Evolutionary conservation across 192 early-diverging fungal species (phyloP), one percentile per base, ranked within the genome.

Genomic region (Podila epicladia): DNA sequence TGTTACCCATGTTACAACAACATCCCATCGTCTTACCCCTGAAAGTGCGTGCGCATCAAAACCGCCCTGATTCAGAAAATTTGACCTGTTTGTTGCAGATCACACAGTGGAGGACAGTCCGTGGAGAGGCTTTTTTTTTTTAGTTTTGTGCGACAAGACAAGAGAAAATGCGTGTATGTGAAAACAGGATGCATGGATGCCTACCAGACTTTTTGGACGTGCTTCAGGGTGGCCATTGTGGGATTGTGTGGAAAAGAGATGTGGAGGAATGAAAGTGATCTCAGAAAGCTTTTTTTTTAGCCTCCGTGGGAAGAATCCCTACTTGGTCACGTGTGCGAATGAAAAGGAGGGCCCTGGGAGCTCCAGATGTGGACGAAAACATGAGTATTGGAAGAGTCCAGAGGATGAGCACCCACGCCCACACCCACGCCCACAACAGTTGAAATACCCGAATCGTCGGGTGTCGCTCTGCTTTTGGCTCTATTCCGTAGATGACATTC

Each of bases 21-120:
- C 41, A 58, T 6, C 9, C 9, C 5, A 31, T 15, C 12, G 13
- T 15, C 65, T 51, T 73, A 80, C 77, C 4, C 77, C 67, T 35
- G 77, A 72, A 13, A 80, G 69, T 4, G 77, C 71, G 69, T 80
- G 67, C 29, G 61, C 71, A 65, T 80, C 77, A n/a, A 65, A 80
- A 7, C 77, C 77, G 7, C 62, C 71, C 35, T 69, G 50, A n/a
- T 50, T 60, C 41, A 80, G 33, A 22, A 73, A 80, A 53, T 73
- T 72, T 15, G 65, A 69, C 77, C 74, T 76, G 41, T 19, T 45
- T 45, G 15, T 45, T 45, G 41, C 41, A 45, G 41, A 45, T 45
- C 41, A 45, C 41, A 15, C 19, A 55, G 33, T 2, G 0, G 13
- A 58, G 66, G 58, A 33, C 33, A 33, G 35, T 19, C 7, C 11